These are phyloP conservation scores for Sphaerulina populicola DNA, from an alignment of 2,329 filamentous ascomycete species.

Conservation along the genomic window DNA sequence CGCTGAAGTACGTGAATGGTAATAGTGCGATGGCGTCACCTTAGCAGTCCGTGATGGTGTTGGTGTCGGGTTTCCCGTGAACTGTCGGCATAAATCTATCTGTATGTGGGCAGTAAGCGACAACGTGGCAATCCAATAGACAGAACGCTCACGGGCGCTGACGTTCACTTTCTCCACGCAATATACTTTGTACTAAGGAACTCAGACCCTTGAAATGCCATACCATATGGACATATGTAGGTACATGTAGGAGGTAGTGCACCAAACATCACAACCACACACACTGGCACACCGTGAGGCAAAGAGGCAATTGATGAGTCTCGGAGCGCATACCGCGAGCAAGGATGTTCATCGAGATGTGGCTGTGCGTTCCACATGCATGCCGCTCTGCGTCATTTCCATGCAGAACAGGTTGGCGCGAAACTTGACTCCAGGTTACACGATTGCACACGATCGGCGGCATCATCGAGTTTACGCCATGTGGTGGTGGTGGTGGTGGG, in stretches of 20 bases:
- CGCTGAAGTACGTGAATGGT: slow-evolving; percentile 25
- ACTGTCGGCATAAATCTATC: background rate
- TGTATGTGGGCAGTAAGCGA: background rate
- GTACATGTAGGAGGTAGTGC: no score
- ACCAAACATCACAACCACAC: background rate
- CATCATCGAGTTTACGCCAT: background rate
- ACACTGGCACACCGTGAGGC: background rate
- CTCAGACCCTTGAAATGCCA: background rate
- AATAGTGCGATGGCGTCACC: slow-evolving; percentile 2
- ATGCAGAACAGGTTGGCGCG: slow-evolving; percentile 10
- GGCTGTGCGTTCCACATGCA: slow-evolving; percentile 8
- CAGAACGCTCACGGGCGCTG: background rate
- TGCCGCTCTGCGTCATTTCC: slow-evolving; percentile 4
- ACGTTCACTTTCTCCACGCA: background rate
- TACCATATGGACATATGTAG: no score
- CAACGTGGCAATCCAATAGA: background rate
- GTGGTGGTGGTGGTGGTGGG: no score
- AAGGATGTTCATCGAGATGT: slow-evolving; percentile 6
- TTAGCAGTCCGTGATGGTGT: background rate
- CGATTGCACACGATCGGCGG: background rate
- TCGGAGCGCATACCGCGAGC: background rate
- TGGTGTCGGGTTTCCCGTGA: background rate
- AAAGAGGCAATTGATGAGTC: background rate
- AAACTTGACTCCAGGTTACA: slow-evolving; percentile 13
- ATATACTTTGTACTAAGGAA: background rate